Percentiles rank a stretch among this genome's conserved stretches.
Evolutionary conservation across 2,329 filamentous ascomycete species (phyloP).

Genomic region (Apiospora koreana): DNA sequence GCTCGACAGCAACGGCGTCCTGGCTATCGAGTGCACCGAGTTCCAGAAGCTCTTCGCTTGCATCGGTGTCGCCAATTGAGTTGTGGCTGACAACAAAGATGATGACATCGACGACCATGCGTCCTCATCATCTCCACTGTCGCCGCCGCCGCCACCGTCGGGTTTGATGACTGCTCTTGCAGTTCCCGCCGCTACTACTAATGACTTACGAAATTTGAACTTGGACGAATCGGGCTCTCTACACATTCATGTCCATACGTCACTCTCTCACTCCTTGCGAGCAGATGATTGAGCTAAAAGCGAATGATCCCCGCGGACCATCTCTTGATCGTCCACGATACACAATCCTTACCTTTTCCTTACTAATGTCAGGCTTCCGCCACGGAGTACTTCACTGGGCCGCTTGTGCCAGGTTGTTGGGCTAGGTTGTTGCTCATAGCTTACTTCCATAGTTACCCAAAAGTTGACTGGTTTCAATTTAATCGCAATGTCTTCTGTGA

Average conservation of each 20-base stretch:
- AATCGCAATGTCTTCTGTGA: no score
- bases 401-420: background rate
- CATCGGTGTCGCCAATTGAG: constrained; percentile 30
- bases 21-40: constrained; percentile 36
- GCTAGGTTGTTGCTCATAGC: background rate
- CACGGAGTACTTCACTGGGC: background rate
- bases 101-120: background rate
- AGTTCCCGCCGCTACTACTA: background rate
- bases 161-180: background rate
- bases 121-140: background rate
- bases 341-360: background rate
- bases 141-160: background rate
- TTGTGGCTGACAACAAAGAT: background rate
- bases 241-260: background rate
- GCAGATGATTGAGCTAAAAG: background rate
- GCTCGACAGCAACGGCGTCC: constrained; percentile 37
- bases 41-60: constrained; percentile 40
- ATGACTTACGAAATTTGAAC: background rate
- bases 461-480: background rate
- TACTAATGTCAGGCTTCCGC: background rate
- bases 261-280: background rate
- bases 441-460: background rate
- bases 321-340: background rate
- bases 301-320: background rate
- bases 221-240: background rate